phyloP scores from a whole-genome alignment of 2,329 filamentous ascomycete genomes.

The Botrytis deweyae region DNA sequence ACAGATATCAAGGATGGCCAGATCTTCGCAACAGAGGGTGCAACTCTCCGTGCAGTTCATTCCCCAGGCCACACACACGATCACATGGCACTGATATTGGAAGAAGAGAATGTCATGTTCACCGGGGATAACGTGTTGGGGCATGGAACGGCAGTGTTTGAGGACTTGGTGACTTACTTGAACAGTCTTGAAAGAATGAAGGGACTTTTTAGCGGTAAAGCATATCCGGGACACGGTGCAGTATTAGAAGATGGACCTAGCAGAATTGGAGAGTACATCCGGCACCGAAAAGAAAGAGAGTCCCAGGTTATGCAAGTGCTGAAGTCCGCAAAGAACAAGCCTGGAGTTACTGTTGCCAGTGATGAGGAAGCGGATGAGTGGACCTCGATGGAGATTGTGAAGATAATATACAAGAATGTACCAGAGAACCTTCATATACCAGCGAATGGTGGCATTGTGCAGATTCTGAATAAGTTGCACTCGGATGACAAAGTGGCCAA shows the following conservation, averaged over 20 bases:
- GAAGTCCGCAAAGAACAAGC: constrained; percentile 42
- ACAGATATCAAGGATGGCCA: constrained; percentile 56
- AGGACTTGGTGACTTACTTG: constrained; percentile 70
- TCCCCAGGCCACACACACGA: constrained; percentile 77
- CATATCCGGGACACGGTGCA: constrained; percentile 85
- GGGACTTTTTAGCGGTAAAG: constrained; percentile 61
- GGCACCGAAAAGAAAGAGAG: constrained; percentile 77
- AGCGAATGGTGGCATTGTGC: constrained; percentile 72
- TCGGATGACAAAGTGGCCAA: constrained; percentile 65
- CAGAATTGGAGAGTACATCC: constrained; percentile 80
- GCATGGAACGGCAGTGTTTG: constrained; percentile 82
- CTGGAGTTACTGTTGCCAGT: constrained; percentile 29
- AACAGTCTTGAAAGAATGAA: constrained; percentile 68
- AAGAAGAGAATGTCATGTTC: constrained; percentile 80
- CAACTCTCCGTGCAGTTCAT: constrained; percentile 64
- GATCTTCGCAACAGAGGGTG: constrained; percentile 56
- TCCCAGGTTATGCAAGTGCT: constrained; percentile 71
- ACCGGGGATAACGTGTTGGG: constrained; percentile 88
- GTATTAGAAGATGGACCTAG: constrained; percentile 69
- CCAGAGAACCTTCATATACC: constrained; percentile 72
- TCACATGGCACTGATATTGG: constrained; percentile 75
- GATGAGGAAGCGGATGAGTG: constrained; percentile 46
- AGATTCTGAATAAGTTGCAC: constrained; percentile 77
- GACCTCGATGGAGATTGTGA: constrained; percentile 81
- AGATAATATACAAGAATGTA: constrained; percentile 79